These are phyloP conservation scores for Coleophoma crateriformis DNA, from an alignment of 2,329 filamentous ascomycete genomes.

Conservation along the genomic window DNA sequence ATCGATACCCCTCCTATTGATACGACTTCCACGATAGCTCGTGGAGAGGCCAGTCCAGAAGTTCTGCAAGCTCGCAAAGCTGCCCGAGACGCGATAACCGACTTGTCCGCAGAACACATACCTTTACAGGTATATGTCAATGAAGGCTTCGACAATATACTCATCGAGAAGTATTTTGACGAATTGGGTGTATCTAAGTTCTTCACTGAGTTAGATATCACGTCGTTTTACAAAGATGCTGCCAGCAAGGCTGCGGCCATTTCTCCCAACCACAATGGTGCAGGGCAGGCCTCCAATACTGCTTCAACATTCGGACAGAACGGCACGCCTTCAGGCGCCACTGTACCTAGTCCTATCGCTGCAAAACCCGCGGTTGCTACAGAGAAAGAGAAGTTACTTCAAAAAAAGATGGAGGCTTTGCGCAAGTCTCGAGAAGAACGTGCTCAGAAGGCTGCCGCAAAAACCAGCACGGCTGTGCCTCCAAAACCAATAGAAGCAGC, in stretches of 20 bases:
- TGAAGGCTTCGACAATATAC: slow-evolving; percentile 61
- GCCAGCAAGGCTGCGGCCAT: no score
- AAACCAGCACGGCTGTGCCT: slow-evolving; percentile 8
- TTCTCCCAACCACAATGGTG: no score
- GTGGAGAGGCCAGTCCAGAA: slow-evolving; percentile 14
- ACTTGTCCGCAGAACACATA: slow-evolving; percentile 61
- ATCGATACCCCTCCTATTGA: neutral
- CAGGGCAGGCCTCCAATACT: no score
- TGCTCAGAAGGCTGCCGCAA: slow-evolving; percentile 30
- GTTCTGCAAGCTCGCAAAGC: slow-evolving; percentile 31
- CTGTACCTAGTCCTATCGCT: slow-evolving; percentile 3
- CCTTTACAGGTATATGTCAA: slow-evolving; percentile 67
- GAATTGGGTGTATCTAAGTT: slow-evolving; percentile 53
- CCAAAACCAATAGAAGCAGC: neutral
- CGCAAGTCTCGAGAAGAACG: slow-evolving; percentile 49
- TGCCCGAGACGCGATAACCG: slow-evolving; percentile 63
- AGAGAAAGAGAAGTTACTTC: slow-evolving; percentile 67
- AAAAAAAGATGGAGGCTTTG: slow-evolving; percentile 73
- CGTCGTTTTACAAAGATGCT: no score
- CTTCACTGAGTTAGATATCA: slow-evolving; percentile 9
- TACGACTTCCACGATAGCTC: slow-evolving; percentile 4
- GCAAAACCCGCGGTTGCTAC: slow-evolving; percentile 36
- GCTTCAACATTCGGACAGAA: no score
- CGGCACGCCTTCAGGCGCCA: neutral
- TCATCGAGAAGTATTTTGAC: slow-evolving; percentile 61